Evolutionary conservation across 306 rosid genomes (phyloP).

Genomic region (Vigna unguiculata): DNA sequence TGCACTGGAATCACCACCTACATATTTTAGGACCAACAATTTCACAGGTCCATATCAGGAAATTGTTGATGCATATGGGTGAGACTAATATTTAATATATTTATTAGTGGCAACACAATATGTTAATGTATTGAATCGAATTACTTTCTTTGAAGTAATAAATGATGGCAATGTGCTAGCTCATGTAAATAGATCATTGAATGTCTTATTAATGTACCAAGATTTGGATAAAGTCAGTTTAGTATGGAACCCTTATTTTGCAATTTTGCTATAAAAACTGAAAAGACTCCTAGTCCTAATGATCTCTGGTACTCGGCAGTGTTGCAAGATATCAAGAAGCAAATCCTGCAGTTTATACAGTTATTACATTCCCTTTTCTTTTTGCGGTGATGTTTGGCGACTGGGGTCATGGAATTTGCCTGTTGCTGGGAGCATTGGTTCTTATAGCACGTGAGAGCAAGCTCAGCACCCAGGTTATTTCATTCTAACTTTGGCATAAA

Average conservation of each 20-base stretch:
- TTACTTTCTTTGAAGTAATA: conserved; percentile 12
- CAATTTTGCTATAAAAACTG: background rate
- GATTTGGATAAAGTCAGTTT: conserved; percentile 15
- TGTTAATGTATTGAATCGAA: conserved; percentile 4
- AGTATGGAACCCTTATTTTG: conserved; percentile 2
- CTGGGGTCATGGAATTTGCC: conserved; percentile 97
- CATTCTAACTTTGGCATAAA: conserved; percentile 26
- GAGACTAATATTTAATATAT: conserved; percentile 48
- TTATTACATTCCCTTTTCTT: conserved; percentile 86
- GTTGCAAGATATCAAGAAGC: conserved; percentile 94
- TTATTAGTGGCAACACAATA: conserved; percentile 19
- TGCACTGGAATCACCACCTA: conserved; percentile 85
- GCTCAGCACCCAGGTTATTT: conserved; percentile 70
- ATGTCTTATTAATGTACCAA: background rate
- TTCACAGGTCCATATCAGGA: conserved; percentile 86
- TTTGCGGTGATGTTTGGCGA: conserved; percentile 98
- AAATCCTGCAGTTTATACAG: conserved; percentile 87
- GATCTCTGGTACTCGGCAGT: conserved; percentile 57
- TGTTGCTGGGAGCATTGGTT: conserved; percentile 84
- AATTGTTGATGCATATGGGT: conserved; percentile 98
- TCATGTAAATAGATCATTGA: conserved; percentile 10
- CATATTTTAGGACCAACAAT: conserved; percentile 78
- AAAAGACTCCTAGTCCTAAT: conserved; percentile 42
- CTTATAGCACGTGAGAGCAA: conserved; percentile 86
- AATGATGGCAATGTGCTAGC: conserved; percentile 3